phyloP scores from a whole-genome alignment of 2,329 filamentous ascomycete genomes.

The Ustulina deusta region DNA sequence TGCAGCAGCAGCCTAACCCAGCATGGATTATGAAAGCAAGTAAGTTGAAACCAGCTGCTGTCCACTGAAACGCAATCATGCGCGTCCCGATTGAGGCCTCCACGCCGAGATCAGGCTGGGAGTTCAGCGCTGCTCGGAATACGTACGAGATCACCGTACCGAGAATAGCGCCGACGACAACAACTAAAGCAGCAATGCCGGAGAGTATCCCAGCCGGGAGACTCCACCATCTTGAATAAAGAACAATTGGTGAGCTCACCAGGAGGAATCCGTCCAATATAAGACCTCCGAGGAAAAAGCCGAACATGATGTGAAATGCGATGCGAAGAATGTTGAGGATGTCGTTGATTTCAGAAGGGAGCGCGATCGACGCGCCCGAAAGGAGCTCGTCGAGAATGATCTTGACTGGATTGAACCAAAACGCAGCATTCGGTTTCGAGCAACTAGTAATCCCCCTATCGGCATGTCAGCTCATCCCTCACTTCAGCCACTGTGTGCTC shows the following conservation, averaged over 20 bases:
- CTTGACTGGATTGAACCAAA: constrained; percentile 91
- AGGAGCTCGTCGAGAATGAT: constrained; percentile 85
- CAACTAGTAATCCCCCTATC: constrained; percentile 79
- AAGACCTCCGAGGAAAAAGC: constrained; percentile 80
- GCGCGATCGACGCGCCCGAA: constrained; percentile 82
- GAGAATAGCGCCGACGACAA: constrained; percentile 77
- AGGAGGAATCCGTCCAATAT: constrained; percentile 79
- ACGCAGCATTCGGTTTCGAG: constrained; percentile 75
- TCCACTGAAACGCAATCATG: constrained; percentile 94
- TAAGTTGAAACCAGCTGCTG: constrained; percentile 74
- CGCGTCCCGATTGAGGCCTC: constrained; percentile 73
- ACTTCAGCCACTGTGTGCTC: neutral
- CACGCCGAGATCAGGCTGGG: constrained; percentile 81
- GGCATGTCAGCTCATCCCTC: constrained; percentile 59
- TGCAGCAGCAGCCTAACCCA: constrained; percentile 82
- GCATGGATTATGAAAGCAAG: constrained; percentile 80
- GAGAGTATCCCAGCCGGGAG: constrained; percentile 76
- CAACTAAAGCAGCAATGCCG: constrained; percentile 74
- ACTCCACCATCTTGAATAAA: constrained; percentile 69
- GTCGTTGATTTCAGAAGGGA: constrained; percentile 78
- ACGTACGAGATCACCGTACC: constrained; percentile 87
- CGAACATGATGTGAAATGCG: constrained; percentile 89
- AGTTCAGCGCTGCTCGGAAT: constrained; percentile 80
- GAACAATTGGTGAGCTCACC: constrained; percentile 69
- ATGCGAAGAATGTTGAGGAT: constrained; percentile 80